Conservation (phyloP, 176 grass and related monocot genomes). For the Hordeum marinum region DNA sequence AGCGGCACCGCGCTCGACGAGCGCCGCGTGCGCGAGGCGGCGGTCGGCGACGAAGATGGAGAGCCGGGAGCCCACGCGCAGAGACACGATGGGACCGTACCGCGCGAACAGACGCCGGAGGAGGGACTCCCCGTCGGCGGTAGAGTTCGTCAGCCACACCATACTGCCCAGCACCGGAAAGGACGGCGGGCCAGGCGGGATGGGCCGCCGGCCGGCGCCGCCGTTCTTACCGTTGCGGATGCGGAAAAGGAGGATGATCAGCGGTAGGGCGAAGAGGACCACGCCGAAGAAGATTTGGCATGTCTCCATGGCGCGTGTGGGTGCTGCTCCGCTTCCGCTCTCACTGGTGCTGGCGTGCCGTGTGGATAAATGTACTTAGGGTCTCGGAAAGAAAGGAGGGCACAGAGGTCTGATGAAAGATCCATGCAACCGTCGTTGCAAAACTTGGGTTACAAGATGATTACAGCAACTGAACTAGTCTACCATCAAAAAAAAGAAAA, state of each 20-base stretch:
- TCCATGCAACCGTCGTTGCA: not conserved
- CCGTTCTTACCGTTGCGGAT: not conserved
- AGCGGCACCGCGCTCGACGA: conserved; percentile 38
- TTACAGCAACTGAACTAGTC: no score
- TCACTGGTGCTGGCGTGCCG: not conserved
- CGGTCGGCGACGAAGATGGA: conserved; percentile 47
- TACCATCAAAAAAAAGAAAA: no score
- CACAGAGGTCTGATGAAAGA: not conserved
- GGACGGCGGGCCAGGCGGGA: conserved; percentile 47
- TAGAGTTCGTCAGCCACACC: conserved; percentile 27
- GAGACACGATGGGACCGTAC: conserved; percentile 44
- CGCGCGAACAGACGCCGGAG: conserved; percentile 32
- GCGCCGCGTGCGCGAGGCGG: conserved; percentile 42
- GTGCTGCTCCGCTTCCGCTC: not conserved
- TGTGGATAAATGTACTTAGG: not conserved
- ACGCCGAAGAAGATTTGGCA: not conserved
- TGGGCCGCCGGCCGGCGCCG: not conserved
- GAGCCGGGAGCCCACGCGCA: conserved; percentile 25
- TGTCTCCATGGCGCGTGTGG: conserved; percentile 1
- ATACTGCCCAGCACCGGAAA: conserved; percentile 45
- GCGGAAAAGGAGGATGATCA: not conserved
- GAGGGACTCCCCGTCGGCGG: conserved; percentile 18
- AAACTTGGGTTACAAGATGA: not conserved
- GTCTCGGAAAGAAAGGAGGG: not conserved
- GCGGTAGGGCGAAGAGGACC: conserved; percentile 5